A percentile compares a stretch with the other conserved stretches of the same genome.
Conservation (phyloP, 495 filamentous ascomycete genomes). For the Schizothecium vesticola region DNA sequence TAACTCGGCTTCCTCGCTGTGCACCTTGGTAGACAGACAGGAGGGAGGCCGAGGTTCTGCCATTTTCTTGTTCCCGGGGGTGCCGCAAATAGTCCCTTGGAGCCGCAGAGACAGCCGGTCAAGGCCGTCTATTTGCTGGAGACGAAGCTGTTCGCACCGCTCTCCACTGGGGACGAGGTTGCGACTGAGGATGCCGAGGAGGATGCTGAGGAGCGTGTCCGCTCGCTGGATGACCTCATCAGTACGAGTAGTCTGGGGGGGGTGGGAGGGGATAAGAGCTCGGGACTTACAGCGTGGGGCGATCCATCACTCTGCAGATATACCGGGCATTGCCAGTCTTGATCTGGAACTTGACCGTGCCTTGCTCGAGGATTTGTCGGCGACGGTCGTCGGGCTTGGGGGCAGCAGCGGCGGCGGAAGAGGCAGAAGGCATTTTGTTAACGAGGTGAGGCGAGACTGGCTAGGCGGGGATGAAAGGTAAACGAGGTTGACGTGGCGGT, state of each 20-base stretch:
- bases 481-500: not conserved
- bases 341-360: slow-evolving; percentile 40
- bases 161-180: slow-evolving; percentile 27
- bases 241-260: not conserved
- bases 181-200: slow-evolving; percentile 9
- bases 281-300: slow-evolving; percentile 36
- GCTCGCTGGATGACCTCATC: slow-evolving; percentile 29
- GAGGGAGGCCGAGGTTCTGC: not conserved
- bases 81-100: not conserved
- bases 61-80: not conserved
- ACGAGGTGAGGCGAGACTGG: not conserved
- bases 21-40: not conserved
- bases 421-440: slow-evolving; percentile 4
- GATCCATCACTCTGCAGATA: slow-evolving; percentile 38
- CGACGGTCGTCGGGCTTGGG: slow-evolving; percentile 17
- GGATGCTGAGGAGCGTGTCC: not conserved
- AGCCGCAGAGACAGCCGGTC: too few relatives aligned
- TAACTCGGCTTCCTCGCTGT: not conserved
- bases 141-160: slow-evolving; percentile 22
- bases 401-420: slow-evolving; percentile 9
- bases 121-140: slow-evolving; percentile 15
- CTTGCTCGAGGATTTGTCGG: slow-evolving; percentile 31
- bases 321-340: slow-evolving; percentile 35
- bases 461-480: not conserved
- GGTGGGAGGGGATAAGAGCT: not conserved